Evolutionary conservation across 331 rosid genomes (phyloP).

Genomic region (Pyrus hybrid): DNA sequence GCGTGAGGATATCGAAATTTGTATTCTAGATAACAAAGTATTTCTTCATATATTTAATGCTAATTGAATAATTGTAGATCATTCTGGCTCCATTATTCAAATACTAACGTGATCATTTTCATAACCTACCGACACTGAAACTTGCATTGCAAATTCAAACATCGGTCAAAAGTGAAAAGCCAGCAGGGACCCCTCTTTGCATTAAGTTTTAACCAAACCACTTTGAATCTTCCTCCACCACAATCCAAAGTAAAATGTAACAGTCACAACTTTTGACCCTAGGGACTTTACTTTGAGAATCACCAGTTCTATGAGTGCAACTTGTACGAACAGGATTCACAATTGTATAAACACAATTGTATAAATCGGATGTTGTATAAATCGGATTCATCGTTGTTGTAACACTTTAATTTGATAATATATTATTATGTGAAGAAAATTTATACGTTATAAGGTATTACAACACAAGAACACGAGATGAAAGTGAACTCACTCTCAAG

Average conservation of each 20-base stretch:
- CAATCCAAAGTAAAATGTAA: background rate
- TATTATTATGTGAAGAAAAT: no score
- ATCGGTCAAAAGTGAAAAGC: background rate
- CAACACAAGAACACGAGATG: fast-evolving
- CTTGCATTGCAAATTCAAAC: background rate
- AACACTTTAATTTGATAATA: no score
- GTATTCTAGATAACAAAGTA: no score
- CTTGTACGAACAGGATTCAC: no score
- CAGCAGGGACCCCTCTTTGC: background rate
- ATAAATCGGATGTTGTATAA: no score
- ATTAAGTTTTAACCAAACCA: constrained; percentile 4
- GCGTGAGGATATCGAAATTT: no score
- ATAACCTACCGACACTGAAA: background rate
- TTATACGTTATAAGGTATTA: no score
- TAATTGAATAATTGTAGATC: background rate
- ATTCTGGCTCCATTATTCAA: background rate
- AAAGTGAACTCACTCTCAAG: no score
- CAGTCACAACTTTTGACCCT: constrained; percentile 22
- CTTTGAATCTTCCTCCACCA: constrained; percentile 7
- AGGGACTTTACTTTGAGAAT: constrained; percentile 7
- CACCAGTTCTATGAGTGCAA: background rate
- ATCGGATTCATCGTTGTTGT: background rate
- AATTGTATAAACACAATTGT: background rate
- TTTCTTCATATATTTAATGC: no score
- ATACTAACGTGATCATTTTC: background rate